Evolutionary conservation across 2,329 filamentous ascomycete genomes (phyloP).

Genomic region (Aspergillus ibericus): DNA sequence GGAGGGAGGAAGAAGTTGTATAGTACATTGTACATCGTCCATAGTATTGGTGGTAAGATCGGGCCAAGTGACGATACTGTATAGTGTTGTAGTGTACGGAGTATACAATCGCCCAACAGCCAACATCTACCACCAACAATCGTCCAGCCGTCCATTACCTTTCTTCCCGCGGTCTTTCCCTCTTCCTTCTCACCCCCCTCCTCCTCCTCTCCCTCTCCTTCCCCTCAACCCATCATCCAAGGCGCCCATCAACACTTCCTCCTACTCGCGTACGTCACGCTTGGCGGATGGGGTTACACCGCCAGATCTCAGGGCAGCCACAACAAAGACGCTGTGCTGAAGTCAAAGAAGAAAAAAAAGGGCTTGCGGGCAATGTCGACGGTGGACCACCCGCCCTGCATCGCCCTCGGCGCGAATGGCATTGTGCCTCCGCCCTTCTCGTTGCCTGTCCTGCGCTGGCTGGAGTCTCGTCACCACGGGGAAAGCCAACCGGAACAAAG

Average conservation of each 20-base stretch:
- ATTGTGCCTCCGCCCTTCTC: neutral
- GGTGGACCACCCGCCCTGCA: constrained; percentile 13
- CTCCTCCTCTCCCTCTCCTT: neutral
- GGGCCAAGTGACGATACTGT: no score
- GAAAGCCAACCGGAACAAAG: neutral
- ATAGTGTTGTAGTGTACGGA: no score
- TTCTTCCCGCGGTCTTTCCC: neutral
- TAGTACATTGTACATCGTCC: no score
- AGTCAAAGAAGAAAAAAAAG: neutral
- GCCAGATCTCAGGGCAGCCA: constrained; percentile 24
- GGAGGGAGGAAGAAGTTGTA: no score
- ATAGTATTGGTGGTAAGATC: no score
- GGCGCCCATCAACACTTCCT: constrained; percentile 2
- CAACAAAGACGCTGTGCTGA: constrained; percentile 9
- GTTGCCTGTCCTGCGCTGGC: neutral
- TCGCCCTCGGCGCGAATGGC: constrained; percentile 1
- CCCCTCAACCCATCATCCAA: no score
- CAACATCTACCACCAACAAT: no score
- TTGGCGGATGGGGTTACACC: constrained; percentile 24
- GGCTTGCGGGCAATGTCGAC: neutral
- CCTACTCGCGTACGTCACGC: constrained; percentile 4
- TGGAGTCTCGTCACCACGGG: neutral
- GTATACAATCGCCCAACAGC: no score
- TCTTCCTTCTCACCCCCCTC: neutral
- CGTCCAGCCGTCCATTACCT: neutral